These are phyloP conservation scores for Pseudocercospora eumusae DNA, from an alignment of 2,329 filamentous ascomycete genomes.

Conservation along the genomic window DNA sequence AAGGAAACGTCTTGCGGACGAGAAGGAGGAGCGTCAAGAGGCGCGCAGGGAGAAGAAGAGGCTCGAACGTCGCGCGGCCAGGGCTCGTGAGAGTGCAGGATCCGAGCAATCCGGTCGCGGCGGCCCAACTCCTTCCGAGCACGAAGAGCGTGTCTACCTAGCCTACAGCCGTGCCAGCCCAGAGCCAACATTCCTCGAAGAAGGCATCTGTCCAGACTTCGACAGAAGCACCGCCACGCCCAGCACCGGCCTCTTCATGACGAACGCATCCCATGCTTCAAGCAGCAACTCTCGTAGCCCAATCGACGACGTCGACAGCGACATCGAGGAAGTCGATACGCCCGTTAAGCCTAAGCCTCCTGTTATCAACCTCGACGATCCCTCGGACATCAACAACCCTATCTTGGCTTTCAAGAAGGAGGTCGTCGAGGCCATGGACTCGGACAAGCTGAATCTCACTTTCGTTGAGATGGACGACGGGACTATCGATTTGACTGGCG, in stretches of 20 bases:
- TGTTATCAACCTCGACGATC: not conserved
- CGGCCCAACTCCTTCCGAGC: not conserved
- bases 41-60: not conserved
- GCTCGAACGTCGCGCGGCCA: not conserved
- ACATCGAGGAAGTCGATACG: not conserved
- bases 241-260: not conserved
- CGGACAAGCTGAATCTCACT: not conserved
- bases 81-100: not conserved
- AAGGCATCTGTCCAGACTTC: slow-evolving; percentile 1
- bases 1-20: not conserved
- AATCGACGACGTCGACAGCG: not conserved
- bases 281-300: not conserved
- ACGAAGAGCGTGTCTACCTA: not conserved
- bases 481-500: not conserved
- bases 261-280: not conserved
- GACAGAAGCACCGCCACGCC: not conserved
- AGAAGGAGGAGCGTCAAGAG: slow-evolving; percentile 1
- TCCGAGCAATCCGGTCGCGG: not conserved
- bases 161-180: not conserved
- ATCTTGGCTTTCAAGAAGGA: not conserved
- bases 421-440: not conserved
- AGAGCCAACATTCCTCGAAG: not conserved
- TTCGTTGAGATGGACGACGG: not conserved
- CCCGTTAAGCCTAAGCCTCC: not conserved
- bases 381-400: not conserved